Conservation (phyloP, 2,329 filamentous ascomycete species). For the Ascochyta koolunga region DNA sequence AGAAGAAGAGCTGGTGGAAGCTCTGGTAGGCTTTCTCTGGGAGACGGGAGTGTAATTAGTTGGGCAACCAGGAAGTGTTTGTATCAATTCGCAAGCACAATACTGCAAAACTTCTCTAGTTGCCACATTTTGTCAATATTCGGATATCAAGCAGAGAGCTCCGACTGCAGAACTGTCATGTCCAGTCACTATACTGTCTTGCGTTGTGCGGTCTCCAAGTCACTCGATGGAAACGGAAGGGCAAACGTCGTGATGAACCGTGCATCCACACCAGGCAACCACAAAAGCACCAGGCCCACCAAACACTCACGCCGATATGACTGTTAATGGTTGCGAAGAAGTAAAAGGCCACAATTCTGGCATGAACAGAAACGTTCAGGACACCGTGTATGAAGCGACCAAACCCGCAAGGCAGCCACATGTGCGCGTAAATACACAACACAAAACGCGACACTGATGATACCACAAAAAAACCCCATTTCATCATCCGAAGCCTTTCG, state of each 20-base stretch:
- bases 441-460: neutral
- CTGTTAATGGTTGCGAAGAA: neutral
- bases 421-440: neutral
- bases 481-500: neutral
- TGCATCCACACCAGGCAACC: conserved; percentile 6
- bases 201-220: neutral
- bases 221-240: neutral
- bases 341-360: neutral
- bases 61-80: neutral
- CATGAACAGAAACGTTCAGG: neutral
- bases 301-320: neutral
- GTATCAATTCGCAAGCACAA: no score
- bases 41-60: no score
- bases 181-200: neutral
- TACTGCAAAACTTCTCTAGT: no score
- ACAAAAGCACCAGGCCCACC: conserved; percentile 6
- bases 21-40: conserved; percentile 1
- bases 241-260: neutral
- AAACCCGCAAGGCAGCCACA: conserved; percentile 3
- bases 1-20: conserved; percentile 19
- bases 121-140: no score
- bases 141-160: neutral
- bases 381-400: neutral
- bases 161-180: neutral
- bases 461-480: no score